These are phyloP conservation scores for Chytriomyces confervae DNA, from an alignment of 192 early-diverging fungal species.

Conservation along the genomic window DNA sequence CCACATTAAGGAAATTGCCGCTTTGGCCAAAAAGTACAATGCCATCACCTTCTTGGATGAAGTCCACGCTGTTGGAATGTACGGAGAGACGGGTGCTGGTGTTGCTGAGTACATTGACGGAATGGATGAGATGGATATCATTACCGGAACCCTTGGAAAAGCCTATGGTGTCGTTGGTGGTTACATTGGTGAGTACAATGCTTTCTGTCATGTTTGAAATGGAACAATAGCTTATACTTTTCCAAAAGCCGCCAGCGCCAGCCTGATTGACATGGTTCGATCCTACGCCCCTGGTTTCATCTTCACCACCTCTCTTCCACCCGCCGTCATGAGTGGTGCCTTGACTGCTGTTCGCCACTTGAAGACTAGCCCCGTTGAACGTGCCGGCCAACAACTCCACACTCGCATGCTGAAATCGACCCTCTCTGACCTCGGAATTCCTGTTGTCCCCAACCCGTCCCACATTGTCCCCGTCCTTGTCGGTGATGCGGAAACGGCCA, in stretches of 20 bases:
- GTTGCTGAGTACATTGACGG: slow-evolving; percentile 94
- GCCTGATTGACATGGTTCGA: slow-evolving; percentile 91
- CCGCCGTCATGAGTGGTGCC: slow-evolving; percentile 87
- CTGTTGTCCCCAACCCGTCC: slow-evolving; percentile 97
- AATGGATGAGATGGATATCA: slow-evolving; percentile 90
- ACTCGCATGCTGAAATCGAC: slow-evolving; percentile 85
- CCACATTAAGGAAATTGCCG: slow-evolving; percentile 87
- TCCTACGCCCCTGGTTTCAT: slow-evolving; percentile 98
- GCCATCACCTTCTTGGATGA: slow-evolving; percentile 97
- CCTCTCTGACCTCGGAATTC: slow-evolving; percentile 83
- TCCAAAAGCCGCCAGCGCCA: slow-evolving; percentile 69
- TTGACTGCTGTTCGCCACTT: slow-evolving; percentile 93
- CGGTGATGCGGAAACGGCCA: slow-evolving; percentile 94
- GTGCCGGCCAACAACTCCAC: slow-evolving; percentile 91
- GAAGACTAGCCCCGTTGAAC: slow-evolving; percentile 82
- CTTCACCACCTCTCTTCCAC: slow-evolving; percentile 98
- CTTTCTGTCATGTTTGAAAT: background rate
- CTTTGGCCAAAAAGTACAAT: slow-evolving; percentile 90
- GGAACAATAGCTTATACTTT: background rate
- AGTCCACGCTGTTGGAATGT: slow-evolving; percentile 98
- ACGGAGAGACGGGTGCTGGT: slow-evolving; percentile 90
- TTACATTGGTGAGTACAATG: slow-evolving; percentile 71
- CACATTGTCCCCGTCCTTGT: slow-evolving; percentile 99
- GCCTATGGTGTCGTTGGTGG: slow-evolving; percentile 96
- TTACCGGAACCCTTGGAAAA: slow-evolving; percentile 95